Evolutionary conservation across 495 filamentous ascomycete genomes (phyloP).

Genomic region (Neurospora terricola): DNA sequence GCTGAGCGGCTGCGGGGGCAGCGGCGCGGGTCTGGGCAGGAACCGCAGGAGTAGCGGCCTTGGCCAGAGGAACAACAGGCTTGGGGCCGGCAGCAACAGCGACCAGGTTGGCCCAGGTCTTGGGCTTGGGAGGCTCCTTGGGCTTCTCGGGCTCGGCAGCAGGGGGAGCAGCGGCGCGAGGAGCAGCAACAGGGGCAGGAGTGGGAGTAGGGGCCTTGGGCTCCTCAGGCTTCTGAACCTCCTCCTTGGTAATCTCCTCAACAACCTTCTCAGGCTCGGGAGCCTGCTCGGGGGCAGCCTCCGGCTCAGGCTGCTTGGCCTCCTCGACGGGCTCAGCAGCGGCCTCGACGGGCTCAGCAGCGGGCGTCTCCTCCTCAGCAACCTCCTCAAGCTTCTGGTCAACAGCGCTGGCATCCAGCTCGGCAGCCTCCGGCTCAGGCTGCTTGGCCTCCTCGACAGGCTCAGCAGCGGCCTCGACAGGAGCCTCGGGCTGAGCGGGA

Average conservation of each 20-base stretch:
- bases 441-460: constrained; percentile 37
- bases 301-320: constrained; percentile 37
- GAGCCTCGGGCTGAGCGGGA: constrained; percentile 19
- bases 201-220: constrained; percentile 43
- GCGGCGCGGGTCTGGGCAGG: constrained; percentile 22
- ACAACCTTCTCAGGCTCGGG: constrained; percentile 28
- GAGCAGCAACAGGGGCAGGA: constrained; percentile 29
- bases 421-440: constrained; percentile 33
- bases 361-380: constrained; percentile 26
- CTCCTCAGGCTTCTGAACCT: constrained; percentile 43
- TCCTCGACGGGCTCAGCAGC: constrained; percentile 32
- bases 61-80: constrained; percentile 34
- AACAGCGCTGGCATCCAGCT: constrained; percentile 36
- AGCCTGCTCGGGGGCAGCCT: constrained; percentile 19
- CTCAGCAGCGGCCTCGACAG: constrained; percentile 33
- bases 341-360: constrained; percentile 29
- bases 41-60: constrained; percentile 34
- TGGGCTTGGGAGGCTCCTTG: constrained; percentile 44
- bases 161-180: constrained; percentile 24
- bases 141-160: constrained; percentile 32
- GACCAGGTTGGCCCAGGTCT: constrained; percentile 86
- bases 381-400: constrained; percentile 43
- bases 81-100: constrained; percentile 35
- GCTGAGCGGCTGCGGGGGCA: constrained; percentile 19
- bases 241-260: constrained; percentile 38